These are phyloP conservation scores for Neurospora tetraspora DNA, from an alignment of 495 filamentous ascomycete genomes.

Conservation along the genomic window DNA sequence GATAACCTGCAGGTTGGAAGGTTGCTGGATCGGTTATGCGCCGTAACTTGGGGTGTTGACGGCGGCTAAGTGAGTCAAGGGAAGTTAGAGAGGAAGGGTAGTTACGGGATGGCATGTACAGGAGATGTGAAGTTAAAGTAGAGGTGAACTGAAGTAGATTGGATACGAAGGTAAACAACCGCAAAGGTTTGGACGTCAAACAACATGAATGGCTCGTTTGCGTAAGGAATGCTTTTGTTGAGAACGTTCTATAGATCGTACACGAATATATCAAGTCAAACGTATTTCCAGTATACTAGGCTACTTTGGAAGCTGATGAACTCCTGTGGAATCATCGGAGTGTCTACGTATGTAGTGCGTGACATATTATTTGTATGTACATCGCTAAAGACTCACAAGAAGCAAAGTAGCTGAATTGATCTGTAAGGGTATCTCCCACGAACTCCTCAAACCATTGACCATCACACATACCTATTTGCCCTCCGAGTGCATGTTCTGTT, in stretches of 20 bases:
- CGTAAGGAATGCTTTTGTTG: no score
- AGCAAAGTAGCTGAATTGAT: not conserved
- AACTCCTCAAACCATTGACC: not conserved
- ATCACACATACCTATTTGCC: not conserved
- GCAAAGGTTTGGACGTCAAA: not conserved
- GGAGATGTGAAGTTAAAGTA: not conserved
- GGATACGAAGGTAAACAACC: no score
- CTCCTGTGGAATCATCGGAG: no score
- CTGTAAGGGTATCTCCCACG: not conserved
- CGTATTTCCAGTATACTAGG: no score
- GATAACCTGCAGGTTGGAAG: not conserved
- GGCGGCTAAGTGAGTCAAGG: not conserved
- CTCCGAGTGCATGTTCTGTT: not conserved
- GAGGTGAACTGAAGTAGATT: not conserved
- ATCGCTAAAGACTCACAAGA: not conserved
- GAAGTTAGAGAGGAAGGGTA: no score
- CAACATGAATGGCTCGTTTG: no score
- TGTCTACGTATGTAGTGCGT: no score
- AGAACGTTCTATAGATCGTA: no score
- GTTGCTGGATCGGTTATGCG: not conserved
- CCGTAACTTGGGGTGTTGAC: not conserved
- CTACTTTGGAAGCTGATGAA: no score
- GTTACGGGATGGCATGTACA: not conserved
- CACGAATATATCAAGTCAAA: no score
- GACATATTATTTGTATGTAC: no score